These are phyloP conservation scores for Dinochytrium kinnereticum DNA, from an alignment of 371 early-diverging fungal species.

Conservation along the genomic window DNA sequence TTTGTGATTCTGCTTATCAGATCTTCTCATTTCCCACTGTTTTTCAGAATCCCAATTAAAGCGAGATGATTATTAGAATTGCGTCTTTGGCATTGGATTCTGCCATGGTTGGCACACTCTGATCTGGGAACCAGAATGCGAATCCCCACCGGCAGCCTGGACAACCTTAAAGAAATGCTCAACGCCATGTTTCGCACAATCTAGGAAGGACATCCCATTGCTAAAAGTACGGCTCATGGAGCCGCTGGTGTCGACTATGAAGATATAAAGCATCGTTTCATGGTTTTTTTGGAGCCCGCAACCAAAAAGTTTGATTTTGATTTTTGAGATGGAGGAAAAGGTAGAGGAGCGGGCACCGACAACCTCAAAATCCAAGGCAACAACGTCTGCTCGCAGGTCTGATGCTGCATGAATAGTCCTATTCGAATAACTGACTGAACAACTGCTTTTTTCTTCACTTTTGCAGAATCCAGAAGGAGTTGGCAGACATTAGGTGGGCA, in stretches of 20 bases:
- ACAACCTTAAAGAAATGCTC: slow-evolving; percentile 70
- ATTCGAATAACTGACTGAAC: too few relatives aligned
- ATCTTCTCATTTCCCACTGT: slow-evolving; percentile 50
- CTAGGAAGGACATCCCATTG: slow-evolving; percentile 60
- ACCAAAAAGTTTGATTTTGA: background rate
- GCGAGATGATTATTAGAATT: too few relatives aligned
- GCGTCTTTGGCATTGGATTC: too few relatives aligned
- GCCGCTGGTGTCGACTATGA: slow-evolving; percentile 67
- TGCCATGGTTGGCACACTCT: background rate
- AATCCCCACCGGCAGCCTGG: background rate
- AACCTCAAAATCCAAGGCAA: too few relatives aligned
- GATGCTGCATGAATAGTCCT: too few relatives aligned
- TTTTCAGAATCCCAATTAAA: background rate
- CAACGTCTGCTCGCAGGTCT: too few relatives aligned
- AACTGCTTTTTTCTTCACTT: too few relatives aligned
- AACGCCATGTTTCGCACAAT: slow-evolving; percentile 70
- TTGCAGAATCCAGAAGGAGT: slow-evolving; percentile 82
- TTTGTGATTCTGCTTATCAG: slow-evolving; percentile 60
- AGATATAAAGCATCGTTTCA: slow-evolving; percentile 43
- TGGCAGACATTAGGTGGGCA: slow-evolving; percentile 78
- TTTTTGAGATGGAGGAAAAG: too few relatives aligned
- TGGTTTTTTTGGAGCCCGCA: too few relatives aligned
- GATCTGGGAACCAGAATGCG: background rate
- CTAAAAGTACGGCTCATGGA: slow-evolving; percentile 72
- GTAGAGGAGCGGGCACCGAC: too few relatives aligned